phyloP scores from a whole-genome alignment of 208 protist species.

The Crithidia mellificae region DNA sequence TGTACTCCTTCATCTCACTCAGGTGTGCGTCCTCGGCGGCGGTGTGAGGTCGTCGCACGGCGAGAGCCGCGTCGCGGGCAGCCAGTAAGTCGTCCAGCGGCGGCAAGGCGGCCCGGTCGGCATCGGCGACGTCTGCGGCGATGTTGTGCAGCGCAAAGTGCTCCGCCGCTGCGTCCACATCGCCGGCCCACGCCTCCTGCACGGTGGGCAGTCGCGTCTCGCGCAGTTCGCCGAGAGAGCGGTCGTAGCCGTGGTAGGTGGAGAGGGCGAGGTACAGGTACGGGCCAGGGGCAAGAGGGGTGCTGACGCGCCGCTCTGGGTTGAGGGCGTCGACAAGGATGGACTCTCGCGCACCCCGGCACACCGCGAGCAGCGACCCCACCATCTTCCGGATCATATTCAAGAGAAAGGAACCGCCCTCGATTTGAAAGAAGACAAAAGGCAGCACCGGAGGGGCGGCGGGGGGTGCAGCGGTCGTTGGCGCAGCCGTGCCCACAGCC shows the following conservation, averaged over 20 bases:
- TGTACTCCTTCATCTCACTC: constrained; percentile 57
- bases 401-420: constrained; percentile 83
- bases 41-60: constrained; percentile 42
- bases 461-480: neutral
- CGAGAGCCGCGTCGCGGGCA: constrained; percentile 42
- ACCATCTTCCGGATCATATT: constrained; percentile 92
- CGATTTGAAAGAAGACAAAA: constrained; percentile 83
- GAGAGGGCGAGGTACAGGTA: constrained; percentile 76
- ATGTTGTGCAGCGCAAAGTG: constrained; percentile 47
- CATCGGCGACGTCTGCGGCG: constrained; percentile 57
- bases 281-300: constrained; percentile 69
- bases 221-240: constrained; percentile 16
- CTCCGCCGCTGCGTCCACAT: constrained; percentile 41
- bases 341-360: constrained; percentile 52
- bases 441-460: constrained; percentile 30
- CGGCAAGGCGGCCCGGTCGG: constrained; percentile 64
- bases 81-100: constrained; percentile 59
- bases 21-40: constrained; percentile 62
- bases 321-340: constrained; percentile 60
- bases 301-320: constrained; percentile 48
- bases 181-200: constrained; percentile 51
- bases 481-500: neutral
- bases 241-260: constrained; percentile 74
- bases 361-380: constrained; percentile 63
- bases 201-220: constrained; percentile 32